These are phyloP conservation scores for Backusella liffmaniae DNA, from an alignment of 192 early-diverging fungal species.

Conservation along the genomic window DNA sequence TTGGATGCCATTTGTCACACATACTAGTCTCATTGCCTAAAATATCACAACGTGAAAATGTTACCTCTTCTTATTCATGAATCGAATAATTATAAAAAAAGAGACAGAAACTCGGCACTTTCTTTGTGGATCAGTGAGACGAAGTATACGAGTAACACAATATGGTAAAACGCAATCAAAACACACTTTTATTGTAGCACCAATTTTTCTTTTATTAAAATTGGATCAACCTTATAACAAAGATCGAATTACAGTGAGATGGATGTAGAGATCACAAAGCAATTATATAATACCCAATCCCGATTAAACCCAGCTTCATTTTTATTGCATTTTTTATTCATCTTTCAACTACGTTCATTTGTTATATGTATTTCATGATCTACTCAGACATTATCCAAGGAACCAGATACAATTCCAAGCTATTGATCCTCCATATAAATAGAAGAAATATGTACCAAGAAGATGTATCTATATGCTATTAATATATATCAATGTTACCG, in stretches of 20 bases:
- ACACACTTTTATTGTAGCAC: background rate
- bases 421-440: no score
- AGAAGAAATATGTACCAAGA: no score
- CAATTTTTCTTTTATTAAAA: background rate
- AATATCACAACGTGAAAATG: background rate
- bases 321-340: background rate
- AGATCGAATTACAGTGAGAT: background rate
- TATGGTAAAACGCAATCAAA: background rate
- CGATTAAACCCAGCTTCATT: background rate
- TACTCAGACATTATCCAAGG: no score
- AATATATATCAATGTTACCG: no score
- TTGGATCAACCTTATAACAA: background rate
- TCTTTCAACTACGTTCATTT: background rate
- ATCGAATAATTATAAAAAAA: background rate
- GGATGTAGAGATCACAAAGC: background rate
- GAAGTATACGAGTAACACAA: background rate
- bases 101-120: background rate
- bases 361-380: background rate
- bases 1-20: background rate
- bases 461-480: no score
- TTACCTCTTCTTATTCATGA: background rate
- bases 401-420: no score
- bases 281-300: background rate
- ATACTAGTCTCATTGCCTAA: background rate
- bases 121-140: background rate